phyloP scores from a whole-genome alignment of 2,329 filamentous ascomycete species.

The Podosphaera leucotricha region DNA sequence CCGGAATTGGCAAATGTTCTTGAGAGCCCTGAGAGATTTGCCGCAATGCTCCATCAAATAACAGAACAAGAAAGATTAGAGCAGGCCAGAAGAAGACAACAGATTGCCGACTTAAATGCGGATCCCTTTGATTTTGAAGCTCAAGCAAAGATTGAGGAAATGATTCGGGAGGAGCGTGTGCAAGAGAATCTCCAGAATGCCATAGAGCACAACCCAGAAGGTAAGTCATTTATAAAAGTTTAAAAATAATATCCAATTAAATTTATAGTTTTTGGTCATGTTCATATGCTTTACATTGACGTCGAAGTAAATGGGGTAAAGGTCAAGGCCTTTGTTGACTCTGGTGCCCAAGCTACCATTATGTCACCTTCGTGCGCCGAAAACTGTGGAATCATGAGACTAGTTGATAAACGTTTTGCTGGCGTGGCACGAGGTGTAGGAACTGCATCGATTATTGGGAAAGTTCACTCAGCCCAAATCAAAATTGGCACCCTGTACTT shows the following conservation, averaged over 20 bases:
- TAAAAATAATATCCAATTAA: background rate
- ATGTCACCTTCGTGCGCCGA: constrained; percentile 92
- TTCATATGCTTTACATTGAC: constrained; percentile 90
- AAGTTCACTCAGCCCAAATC: constrained; percentile 87
- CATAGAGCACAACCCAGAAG: constrained; percentile 93
- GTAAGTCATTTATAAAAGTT: constrained; percentile 24
- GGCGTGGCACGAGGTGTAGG: constrained; percentile 86
- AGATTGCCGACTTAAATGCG: constrained; percentile 68
- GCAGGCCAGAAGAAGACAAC: constrained; percentile 54
- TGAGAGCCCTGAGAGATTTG: constrained; percentile 54
- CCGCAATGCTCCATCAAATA: constrained; percentile 43
- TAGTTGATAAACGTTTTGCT: constrained; percentile 79
- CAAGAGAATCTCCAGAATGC: constrained; percentile 92
- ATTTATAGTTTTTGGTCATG: constrained; percentile 63
- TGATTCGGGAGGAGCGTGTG: constrained; percentile 83
- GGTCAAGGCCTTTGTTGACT: constrained; percentile 92
- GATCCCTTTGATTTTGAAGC: constrained; percentile 89
- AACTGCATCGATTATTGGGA: constrained; percentile 80
- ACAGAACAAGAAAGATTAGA: constrained; percentile 47
- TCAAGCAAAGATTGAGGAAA: constrained; percentile 82
- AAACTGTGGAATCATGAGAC: constrained; percentile 81
- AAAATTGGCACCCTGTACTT: constrained; percentile 73
- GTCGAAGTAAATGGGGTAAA: constrained; percentile 84
- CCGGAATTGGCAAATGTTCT: constrained; percentile 57
- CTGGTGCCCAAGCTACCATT: constrained; percentile 90